Conservation (phyloP, 2,329 filamentous ascomycete genomes). For the Eutypa lata region DNA sequence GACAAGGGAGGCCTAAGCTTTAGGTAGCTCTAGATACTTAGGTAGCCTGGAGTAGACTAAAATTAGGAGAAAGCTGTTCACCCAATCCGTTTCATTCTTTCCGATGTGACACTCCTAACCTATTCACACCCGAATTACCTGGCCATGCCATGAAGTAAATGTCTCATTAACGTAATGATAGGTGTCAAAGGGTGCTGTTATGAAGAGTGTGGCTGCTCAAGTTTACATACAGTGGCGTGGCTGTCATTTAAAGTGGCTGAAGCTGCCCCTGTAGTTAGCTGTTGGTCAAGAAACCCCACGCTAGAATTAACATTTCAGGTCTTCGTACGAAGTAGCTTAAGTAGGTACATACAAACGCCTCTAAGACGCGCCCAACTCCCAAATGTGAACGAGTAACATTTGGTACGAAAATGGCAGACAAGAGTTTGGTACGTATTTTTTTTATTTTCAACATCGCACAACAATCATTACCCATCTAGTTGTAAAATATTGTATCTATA, state of each 20-base stretch:
- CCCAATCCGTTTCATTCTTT: too few relatives aligned
- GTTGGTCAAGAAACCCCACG: background rate
- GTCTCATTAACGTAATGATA: too few relatives aligned
- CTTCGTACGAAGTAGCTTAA: too few relatives aligned
- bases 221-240: too few relatives aligned
- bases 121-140: too few relatives aligned
- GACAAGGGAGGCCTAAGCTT: background rate
- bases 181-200: too few relatives aligned
- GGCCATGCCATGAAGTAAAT: too few relatives aligned
- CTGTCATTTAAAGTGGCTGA: background rate
- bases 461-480: too few relatives aligned
- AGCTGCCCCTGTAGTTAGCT: background rate
- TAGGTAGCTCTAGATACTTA: background rate
- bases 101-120: too few relatives aligned
- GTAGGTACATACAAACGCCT: too few relatives aligned
- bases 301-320: background rate
- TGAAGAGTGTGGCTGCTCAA: background rate
- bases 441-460: background rate
- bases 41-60: background rate
- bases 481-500: too few relatives aligned
- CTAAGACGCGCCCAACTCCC: too few relatives aligned
- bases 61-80: background rate
- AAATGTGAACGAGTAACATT: background rate
- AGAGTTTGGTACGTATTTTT: conserved; percentile 17
- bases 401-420: conserved; percentile 23